Conservation (phyloP, 2,329 filamentous ascomycete genomes). For the Colletotrichum agaves region DNA sequence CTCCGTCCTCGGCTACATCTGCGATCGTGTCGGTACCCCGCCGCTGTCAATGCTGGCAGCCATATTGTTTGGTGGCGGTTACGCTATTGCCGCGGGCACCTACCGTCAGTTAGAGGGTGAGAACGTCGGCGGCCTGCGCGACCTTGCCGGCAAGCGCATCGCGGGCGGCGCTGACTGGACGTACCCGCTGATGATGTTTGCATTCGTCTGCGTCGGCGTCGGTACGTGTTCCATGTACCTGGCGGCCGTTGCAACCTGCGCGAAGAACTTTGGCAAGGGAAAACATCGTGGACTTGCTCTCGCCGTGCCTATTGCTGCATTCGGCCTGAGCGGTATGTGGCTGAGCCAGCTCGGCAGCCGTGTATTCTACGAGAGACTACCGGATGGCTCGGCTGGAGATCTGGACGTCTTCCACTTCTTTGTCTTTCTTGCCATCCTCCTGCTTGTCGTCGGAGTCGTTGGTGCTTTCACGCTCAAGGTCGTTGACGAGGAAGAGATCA, state of each 20-base stretch:
- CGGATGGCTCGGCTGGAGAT: conserved; percentile 72
- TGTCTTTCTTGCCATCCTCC: conserved; percentile 80
- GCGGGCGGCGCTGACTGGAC: conserved; percentile 68
- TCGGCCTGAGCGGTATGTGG: conserved; percentile 96
- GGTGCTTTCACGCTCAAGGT: conserved; percentile 81
- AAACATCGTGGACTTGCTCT: conserved; percentile 89
- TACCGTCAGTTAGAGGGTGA: conserved; percentile 69
- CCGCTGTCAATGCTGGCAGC: conserved; percentile 79
- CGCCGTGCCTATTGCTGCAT: conserved; percentile 89
- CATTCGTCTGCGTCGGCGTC: conserved; percentile 84
- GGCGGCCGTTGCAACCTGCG: conserved; percentile 90
- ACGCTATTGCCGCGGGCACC: conserved; percentile 82
- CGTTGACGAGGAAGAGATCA: conserved; percentile 86
- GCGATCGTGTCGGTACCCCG: conserved; percentile 86
- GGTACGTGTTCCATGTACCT: conserved; percentile 92
- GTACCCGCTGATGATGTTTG: conserved; percentile 84
- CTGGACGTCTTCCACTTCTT: conserved; percentile 88
- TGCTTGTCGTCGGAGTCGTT: conserved; percentile 76
- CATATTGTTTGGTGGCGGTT: conserved; percentile 81
- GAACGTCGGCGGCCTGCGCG: conserved; percentile 40
- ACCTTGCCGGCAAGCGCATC: conserved; percentile 32
- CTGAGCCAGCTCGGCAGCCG: conserved; percentile 87
- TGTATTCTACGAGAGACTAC: conserved; percentile 75
- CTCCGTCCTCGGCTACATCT: conserved; percentile 87
- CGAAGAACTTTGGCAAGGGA: conserved; percentile 96